Evolutionary conservation across 2,329 filamentous ascomycete species (phyloP), one percentile per base, ranked within the genome.

Genomic region (Raffaelea ambrosiae): DNA sequence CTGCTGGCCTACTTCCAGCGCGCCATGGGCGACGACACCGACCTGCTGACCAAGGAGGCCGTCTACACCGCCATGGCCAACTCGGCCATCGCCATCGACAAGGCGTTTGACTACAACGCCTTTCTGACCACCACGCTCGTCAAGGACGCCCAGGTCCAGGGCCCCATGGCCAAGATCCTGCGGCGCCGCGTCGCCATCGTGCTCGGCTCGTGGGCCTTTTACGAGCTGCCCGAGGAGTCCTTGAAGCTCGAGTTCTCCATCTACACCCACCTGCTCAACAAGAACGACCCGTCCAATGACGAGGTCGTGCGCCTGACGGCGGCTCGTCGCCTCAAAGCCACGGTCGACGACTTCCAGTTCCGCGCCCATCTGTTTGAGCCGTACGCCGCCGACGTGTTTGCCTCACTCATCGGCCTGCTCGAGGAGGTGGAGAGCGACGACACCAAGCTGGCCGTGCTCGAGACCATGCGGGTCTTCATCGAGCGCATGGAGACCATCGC

Each of bases 31-130:
- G 73, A 77, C 5, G 61, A 74, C 29, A 63, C 70, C 11, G 82
- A 93, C 53, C 77, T 97, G 13, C 74, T 93, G 16, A 81, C 86
- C 51, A 97, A 96, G 62, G 93, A 98, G 62, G 91, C 91, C 0
- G 82, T 97, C 1, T 98, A 98, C 61, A 94, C 88, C 5, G 89
- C 91, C 11, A 84, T 98, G 68, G 90, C 91, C 3, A 74, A 96
- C 44, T 81, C 93, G 1, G 87, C 90, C 1, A 76, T 87, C 2
- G 82, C 90, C 36, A 70, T 97, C 16, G 75, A 83, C 50, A 71
- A 83, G 42, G 72, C 79, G 11, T 79, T 96, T 53, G 86, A 97
- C 63, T 97, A 97, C 66, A 85, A 94, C 59, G 63, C 73, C 2
- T 86, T 97, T 59, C 67, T 98, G 38, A 73, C 78, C 16, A 80